phyloP scores from a whole-genome alignment of 2,329 filamentous ascomycete genomes.

The Fusarium irregulare region DNA sequence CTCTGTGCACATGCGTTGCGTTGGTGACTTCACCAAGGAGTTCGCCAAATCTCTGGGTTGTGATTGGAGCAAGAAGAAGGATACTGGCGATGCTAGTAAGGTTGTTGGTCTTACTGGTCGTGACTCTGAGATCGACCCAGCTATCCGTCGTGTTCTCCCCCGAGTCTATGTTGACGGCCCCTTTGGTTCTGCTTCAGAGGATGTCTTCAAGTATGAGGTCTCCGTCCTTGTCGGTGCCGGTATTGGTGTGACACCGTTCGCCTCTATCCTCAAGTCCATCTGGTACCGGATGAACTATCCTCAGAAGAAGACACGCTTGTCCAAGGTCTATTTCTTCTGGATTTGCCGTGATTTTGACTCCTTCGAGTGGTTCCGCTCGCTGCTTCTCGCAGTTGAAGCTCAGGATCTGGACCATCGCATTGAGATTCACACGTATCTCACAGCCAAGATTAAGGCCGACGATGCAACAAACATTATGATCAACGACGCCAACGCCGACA shows the following conservation, averaged over 20 bases:
- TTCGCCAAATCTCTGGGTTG: constrained; percentile 79
- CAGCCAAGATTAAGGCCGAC: constrained; percentile 85
- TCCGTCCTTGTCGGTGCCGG: constrained; percentile 83
- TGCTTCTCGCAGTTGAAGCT: constrained; percentile 85
- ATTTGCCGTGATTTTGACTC: constrained; percentile 88
- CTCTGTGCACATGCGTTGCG: constrained; percentile 84
- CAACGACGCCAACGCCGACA: constrained; percentile 86
- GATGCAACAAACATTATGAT: constrained; percentile 94
- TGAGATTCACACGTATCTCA: constrained; percentile 90
- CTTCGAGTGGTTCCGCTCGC: constrained; percentile 89
- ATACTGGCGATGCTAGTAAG: constrained; percentile 63
- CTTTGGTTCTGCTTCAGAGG: constrained; percentile 86
- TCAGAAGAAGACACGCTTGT: constrained; percentile 79
- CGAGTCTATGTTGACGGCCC: constrained; percentile 86
- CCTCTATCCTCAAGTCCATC: constrained; percentile 88
- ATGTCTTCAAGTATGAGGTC: constrained; percentile 90
- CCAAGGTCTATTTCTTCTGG: constrained; percentile 95
- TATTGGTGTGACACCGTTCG: constrained; percentile 88
- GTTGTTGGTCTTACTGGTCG: constrained; percentile 75
- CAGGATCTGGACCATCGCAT: constrained; percentile 87
- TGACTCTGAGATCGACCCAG: constrained; percentile 71
- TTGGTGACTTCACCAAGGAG: constrained; percentile 82
- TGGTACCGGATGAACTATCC: constrained; percentile 95
- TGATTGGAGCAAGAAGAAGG: constrained; percentile 68
- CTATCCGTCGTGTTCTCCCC: constrained; percentile 78